Evolutionary conservation across 805 yeast species (phyloP).

Genomic region (Candida vaughaniae): DNA sequence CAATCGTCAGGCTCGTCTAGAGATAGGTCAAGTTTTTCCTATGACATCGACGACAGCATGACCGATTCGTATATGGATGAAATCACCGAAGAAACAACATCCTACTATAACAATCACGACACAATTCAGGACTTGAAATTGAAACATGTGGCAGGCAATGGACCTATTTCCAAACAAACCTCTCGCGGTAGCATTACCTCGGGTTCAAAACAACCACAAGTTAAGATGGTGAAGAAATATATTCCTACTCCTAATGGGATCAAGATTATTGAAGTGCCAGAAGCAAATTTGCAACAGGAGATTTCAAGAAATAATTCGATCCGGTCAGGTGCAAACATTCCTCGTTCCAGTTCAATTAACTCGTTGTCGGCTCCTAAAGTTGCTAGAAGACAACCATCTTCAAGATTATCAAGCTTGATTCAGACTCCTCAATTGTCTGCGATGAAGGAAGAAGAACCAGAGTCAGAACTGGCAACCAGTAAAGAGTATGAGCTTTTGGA

Average conservation of each 20-base stretch:
- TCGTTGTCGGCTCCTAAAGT: conserved; percentile 6
- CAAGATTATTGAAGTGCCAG: conserved; percentile 67
- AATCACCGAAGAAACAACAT: conserved; percentile 25
- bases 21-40: conserved; percentile 1
- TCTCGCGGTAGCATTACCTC: neutral
- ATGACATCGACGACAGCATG: conserved; percentile 31
- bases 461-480: conserved; percentile 15
- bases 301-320: conserved; percentile 40
- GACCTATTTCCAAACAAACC: neutral
- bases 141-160: conserved; percentile 17
- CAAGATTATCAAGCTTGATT: conserved; percentile 22
- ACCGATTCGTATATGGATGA: conserved; percentile 32
- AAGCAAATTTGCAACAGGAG: conserved; percentile 37
- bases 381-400: conserved; percentile 13
- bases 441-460: conserved; percentile 9
- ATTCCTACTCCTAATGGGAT: conserved; percentile 75
- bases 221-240: conserved; percentile 61
- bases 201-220: too few species aligned
- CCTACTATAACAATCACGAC: conserved; percentile 30
- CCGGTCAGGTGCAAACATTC: conserved; percentile 26
- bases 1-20: neutral
- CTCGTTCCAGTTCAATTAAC: conserved; percentile 23
- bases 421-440: conserved; percentile 7
- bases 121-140: conserved; percentile 36
- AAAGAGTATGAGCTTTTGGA: conserved; percentile 27